Conservation (phyloP, 1,284 basidiomycete species). For the Leccinum angustisporum region DNA sequence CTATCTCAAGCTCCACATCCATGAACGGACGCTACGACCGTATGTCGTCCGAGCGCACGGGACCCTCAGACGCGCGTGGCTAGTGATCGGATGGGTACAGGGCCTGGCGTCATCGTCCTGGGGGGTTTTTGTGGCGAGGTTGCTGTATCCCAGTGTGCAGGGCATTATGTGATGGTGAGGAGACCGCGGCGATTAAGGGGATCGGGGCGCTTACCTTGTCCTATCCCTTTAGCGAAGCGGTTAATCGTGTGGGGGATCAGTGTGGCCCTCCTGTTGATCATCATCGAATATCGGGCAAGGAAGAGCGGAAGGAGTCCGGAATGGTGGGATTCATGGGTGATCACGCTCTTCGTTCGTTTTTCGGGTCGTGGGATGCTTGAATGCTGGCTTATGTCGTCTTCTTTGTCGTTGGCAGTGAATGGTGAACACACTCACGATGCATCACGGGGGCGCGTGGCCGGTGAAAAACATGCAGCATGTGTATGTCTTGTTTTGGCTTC, state of each 20-base stretch:
- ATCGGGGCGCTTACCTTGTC: background rate
- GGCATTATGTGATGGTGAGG: constrained; percentile 87
- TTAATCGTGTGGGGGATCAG: constrained; percentile 88
- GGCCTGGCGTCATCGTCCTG: constrained; percentile 68
- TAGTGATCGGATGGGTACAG: constrained; percentile 86
- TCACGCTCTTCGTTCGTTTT: constrained; percentile 79
- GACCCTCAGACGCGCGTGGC: constrained; percentile 83
- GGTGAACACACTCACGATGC: constrained; percentile 95
- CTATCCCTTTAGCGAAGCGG: constrained; percentile 56
- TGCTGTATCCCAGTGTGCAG: constrained; percentile 77
- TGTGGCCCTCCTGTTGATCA: constrained; percentile 80
- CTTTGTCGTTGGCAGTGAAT: constrained; percentile 20
- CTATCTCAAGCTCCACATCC: constrained; percentile 92
- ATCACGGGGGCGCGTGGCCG: constrained; percentile 78
- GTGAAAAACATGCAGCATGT: constrained; percentile 96
- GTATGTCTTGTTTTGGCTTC: constrained; percentile 41
- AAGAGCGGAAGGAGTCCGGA: constrained; percentile 77
- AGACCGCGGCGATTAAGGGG: background rate
- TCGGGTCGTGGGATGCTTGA: background rate
- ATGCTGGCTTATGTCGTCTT: background rate
- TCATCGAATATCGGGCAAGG: constrained; percentile 82
- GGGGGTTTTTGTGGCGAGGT: constrained; percentile 70
- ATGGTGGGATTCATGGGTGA: constrained; percentile 89
- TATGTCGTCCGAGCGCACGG: constrained; percentile 77
- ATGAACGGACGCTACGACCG: constrained; percentile 71